These are phyloP conservation scores for Terfezia claveryi DNA, from an alignment of 495 filamentous ascomycete species.

Conservation along the genomic window DNA sequence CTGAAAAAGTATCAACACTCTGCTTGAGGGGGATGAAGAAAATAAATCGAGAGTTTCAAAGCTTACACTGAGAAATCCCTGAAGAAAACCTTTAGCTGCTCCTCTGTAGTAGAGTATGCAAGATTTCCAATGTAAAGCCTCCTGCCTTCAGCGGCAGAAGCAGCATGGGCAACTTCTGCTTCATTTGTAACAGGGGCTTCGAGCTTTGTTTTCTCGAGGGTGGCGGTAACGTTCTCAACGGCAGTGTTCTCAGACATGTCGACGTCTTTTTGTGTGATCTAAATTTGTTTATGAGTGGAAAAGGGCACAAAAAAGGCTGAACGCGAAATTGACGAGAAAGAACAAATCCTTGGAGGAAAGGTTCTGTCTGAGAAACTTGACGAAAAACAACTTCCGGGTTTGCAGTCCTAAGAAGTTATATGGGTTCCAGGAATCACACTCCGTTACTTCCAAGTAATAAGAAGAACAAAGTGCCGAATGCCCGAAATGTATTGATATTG, in stretches of 20 bases:
- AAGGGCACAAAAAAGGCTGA: no score
- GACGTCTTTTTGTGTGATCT: not conserved
- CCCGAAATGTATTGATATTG: not conserved
- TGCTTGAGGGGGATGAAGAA: not conserved
- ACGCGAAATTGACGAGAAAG: not conserved
- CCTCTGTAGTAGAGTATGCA: constrained; percentile 98
- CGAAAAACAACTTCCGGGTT: not conserved
- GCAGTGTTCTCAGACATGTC: constrained; percentile 20
- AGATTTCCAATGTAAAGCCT: constrained; percentile 99
- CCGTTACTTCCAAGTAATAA: not conserved
- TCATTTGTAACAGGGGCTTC: constrained; percentile 29
- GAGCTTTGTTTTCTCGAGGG: constrained; percentile 54
- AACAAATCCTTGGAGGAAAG: not conserved
- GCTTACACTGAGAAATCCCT: constrained; percentile 93
- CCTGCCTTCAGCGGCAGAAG: constrained; percentile 93
- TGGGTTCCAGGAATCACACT: not conserved
- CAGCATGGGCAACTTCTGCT: constrained; percentile 66
- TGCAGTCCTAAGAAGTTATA: not conserved
- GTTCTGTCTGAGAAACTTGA: not conserved
- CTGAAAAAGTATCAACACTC: constrained; percentile 27
- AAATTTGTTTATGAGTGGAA: not conserved
- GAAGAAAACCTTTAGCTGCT: constrained; percentile 99
- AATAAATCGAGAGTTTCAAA: constrained; percentile 3
- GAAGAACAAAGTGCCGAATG: not conserved
- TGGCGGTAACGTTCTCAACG: constrained; percentile 65